phyloP scores from a whole-genome alignment of 2,329 filamentous ascomycete species.

The Emmonsiellopsis sp. region DNA sequence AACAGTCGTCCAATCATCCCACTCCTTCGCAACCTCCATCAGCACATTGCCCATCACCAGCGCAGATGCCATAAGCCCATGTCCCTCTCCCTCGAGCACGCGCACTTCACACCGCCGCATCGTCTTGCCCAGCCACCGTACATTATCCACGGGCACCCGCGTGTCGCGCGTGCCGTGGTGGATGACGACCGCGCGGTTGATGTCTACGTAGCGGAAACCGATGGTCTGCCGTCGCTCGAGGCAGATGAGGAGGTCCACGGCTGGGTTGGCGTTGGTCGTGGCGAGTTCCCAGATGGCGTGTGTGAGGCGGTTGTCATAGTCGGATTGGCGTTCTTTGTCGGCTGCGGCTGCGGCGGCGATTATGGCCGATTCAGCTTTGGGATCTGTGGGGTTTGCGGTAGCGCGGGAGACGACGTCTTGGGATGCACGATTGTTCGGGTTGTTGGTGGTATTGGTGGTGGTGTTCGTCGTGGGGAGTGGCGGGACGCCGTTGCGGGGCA shows the following conservation, averaged over 20 bases:
- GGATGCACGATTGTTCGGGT: conserved; percentile 9
- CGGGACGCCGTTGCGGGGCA: conserved; percentile 13
- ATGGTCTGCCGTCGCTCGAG: conserved; percentile 84
- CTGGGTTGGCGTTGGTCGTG: conserved; percentile 84
- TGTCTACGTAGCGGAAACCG: conserved; percentile 94
- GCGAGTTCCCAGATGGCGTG: conserved; percentile 92
- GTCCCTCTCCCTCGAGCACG: conserved; percentile 81
- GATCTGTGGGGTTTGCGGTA: conserved; percentile 6
- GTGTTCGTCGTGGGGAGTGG: too few species aligned
- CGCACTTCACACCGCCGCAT: conserved; percentile 91
- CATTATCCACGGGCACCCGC: conserved; percentile 88
- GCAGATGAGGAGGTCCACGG: conserved; percentile 85
- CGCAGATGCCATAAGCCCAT: conserved; percentile 92
- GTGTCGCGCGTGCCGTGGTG: conserved; percentile 89
- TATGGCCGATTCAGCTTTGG: conserved; percentile 24
- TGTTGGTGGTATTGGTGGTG: too few species aligned
- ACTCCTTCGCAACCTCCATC: conserved; percentile 88
- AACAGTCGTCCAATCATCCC: conserved; percentile 73
- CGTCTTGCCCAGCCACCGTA: conserved; percentile 84
- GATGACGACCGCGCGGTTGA: conserved; percentile 82
- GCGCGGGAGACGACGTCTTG: conserved; percentile 10
- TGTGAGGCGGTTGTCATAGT: conserved; percentile 77
- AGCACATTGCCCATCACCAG: conserved; percentile 88
- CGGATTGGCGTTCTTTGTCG: conserved; percentile 29
- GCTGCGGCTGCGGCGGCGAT: conserved; percentile 51